Conservation (phyloP, 1,284 basidiomycete genomes). For the Cutaneotrichosporon daszewskae region DNA sequence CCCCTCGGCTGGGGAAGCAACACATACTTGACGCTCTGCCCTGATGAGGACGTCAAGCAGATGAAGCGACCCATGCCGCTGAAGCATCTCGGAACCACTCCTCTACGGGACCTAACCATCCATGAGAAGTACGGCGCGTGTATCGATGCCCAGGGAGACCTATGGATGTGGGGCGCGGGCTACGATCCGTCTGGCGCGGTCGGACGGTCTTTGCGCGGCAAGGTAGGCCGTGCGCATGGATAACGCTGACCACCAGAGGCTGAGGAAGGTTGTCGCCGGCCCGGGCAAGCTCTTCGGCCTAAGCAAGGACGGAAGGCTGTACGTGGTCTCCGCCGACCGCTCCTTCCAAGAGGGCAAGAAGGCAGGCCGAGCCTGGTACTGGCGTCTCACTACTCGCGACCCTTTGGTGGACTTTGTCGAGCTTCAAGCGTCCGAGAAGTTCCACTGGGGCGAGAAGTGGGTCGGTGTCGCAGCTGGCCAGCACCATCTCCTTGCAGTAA, state of each 20-base stretch:
- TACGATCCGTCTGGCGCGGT: constrained; percentile 51
- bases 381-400: constrained; percentile 34
- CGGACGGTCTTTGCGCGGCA: constrained; percentile 55
- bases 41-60: constrained; percentile 22
- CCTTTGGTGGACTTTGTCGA: constrained; percentile 47
- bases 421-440: constrained; percentile 50
- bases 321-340: constrained; percentile 57
- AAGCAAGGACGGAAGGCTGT: constrained; percentile 63
- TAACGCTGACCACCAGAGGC: constrained; percentile 55
- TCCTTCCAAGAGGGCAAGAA: constrained; percentile 31
- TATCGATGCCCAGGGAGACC: constrained; percentile 78
- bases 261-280: constrained; percentile 56
- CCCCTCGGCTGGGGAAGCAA: constrained; percentile 44
- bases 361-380: constrained; percentile 30
- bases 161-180: constrained; percentile 79
- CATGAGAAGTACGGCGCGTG: constrained; percentile 71
- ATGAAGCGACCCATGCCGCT: constrained; percentile 35
- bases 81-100: constrained; percentile 40
- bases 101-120: constrained; percentile 69
- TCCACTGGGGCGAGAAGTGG: constrained; percentile 59
- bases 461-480: constrained; percentile 65
- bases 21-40: constrained; percentile 27
- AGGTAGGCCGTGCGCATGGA: constrained; percentile 52
- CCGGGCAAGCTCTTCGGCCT: constrained; percentile 63
- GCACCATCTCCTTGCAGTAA: constrained; percentile 79